These are phyloP conservation scores for Anisodus acutangulus DNA, from an alignment of 257 asterid species.

Conservation along the genomic window DNA sequence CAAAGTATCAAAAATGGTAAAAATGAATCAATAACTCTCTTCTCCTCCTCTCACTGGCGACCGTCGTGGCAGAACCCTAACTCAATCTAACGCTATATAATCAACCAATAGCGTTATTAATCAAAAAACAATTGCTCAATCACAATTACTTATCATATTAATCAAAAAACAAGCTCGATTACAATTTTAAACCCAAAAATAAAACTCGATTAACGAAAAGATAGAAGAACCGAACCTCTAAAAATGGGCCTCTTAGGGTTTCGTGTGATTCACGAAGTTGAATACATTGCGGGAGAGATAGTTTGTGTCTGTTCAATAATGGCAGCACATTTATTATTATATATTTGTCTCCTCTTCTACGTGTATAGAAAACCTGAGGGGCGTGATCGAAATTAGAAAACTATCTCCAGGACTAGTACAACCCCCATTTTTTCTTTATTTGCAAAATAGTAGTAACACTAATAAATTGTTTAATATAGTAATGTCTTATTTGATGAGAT, in stretches of 20 bases:
- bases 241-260: conserved; percentile 39
- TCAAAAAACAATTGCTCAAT: not conserved
- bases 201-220: not conserved
- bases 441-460: no score
- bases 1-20: conserved; percentile 8
- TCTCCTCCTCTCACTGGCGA: not conserved
- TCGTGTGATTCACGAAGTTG: conserved; percentile 22
- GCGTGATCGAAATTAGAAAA: not conserved
- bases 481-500: no score
- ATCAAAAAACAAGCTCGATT: conserved; percentile 5
- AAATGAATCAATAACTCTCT: not conserved
- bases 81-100: conserved; percentile 6
- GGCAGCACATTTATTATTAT: not conserved
- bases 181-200: not conserved
- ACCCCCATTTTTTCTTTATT: no score
- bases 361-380: conserved; percentile 38
- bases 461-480: no score
- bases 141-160: conserved; percentile 8
- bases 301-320: conserved; percentile 13
- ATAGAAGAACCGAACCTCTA: conserved; percentile 35
- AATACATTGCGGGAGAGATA: conserved; percentile 22
- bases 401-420: no score
- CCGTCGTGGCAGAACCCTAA: conserved; percentile 3
- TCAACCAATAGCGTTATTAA: not conserved
- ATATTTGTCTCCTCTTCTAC: not conserved